These are phyloP conservation scores for Chaetomiaceae sp. DNA, from an alignment of 2,329 filamentous ascomycete genomes.

Conservation along the genomic window DNA sequence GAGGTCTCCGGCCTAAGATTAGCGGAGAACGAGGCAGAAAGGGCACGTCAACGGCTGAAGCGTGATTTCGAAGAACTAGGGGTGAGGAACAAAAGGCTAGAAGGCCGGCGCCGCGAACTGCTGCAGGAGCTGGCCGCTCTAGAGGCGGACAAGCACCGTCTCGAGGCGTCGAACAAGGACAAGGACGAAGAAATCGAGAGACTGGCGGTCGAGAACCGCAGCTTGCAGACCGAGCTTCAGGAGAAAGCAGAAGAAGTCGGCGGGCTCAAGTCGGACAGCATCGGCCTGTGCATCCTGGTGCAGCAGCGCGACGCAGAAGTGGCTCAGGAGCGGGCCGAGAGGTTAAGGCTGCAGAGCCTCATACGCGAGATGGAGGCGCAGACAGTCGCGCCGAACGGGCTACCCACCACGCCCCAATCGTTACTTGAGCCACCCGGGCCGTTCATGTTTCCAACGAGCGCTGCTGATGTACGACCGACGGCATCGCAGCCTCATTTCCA, in stretches of 20 bases:
- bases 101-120: background rate
- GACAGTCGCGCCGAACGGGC: background rate
- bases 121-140: background rate
- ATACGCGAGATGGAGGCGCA: background rate
- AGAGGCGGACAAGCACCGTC: background rate
- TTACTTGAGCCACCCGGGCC: background rate
- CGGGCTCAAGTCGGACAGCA: background rate
- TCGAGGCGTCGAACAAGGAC: background rate
- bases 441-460: background rate
- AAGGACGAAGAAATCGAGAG: background rate
- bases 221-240: background rate
- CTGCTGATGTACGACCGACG: background rate
- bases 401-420: slow-evolving; percentile 1
- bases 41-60: background rate
- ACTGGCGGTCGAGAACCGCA: background rate
- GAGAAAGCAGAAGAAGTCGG: background rate
- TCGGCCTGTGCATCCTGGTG: background rate
- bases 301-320: background rate
- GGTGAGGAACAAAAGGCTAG: background rate
- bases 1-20: background rate
- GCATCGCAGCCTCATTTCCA: too few species aligned
- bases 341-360: background rate
- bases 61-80: background rate
- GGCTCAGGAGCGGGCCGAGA: background rate
- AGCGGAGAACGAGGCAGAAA: background rate